These are phyloP conservation scores for Lipomyces anomalus DNA, from an alignment of 805 yeast genomes.

Conservation along the genomic window DNA sequence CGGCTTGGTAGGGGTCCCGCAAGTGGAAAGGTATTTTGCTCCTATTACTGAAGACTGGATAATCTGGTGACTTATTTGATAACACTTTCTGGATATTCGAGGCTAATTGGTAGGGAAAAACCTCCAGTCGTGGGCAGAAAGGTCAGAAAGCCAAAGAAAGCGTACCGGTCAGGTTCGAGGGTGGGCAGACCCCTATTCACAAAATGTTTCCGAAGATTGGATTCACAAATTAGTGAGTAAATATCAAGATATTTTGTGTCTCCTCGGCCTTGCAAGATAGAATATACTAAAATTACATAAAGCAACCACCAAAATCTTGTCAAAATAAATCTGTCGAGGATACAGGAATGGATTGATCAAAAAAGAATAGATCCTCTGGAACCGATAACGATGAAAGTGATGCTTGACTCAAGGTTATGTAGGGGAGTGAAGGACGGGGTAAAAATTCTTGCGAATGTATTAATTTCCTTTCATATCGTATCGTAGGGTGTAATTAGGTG, in stretches of 20 bases:
- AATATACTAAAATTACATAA: no score
- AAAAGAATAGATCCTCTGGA: conserved; percentile 53
- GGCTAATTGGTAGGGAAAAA: conserved; percentile 60
- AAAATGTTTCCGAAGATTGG: conserved; percentile 84
- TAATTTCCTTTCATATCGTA: conserved; percentile 27
- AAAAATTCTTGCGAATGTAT: conserved; percentile 62
- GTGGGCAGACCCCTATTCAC: conserved; percentile 95
- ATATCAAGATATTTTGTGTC: background rate
- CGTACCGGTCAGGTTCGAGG: conserved; percentile 92
- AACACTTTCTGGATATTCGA: background rate
- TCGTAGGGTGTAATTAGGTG: background rate
- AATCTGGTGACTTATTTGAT: background rate
- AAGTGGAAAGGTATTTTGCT: conserved; percentile 36
- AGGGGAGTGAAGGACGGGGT: conserved; percentile 77
- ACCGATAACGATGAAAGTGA: conserved; percentile 63
- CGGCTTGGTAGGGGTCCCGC: conserved; percentile 91
- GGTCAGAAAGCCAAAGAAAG: conserved; percentile 96
- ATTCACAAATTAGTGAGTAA: conserved; percentile 40
- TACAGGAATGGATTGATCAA: conserved; percentile 62
- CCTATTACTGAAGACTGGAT: background rate
- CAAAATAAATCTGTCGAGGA: conserved; percentile 57
- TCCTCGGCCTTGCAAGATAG: no score
- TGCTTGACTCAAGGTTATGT: conserved; percentile 69
- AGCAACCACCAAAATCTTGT: conserved; percentile 11
- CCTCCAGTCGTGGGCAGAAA: conserved; percentile 95